Evolutionary conservation across 345 rosid species (phyloP), one percentile per base, ranked within the genome.

Genomic region (Geranium rotundifolium): DNA sequence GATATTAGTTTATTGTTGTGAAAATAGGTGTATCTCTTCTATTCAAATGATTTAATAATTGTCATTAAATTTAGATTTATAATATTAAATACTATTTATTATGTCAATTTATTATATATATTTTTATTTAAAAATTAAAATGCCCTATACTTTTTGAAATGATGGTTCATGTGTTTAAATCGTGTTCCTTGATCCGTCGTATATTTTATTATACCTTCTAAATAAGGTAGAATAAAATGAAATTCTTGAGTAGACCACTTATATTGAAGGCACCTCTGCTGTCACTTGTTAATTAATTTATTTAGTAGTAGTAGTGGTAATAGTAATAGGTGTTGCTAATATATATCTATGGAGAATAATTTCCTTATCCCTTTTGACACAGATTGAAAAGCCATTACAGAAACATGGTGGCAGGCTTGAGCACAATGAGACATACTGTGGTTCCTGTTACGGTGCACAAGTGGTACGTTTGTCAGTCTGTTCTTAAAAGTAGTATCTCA

Each of bases 361-460:
- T 41, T 66, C 62, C 61, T 61, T 16, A 23, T 58, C 70, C 55
- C 20, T 69, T 56, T 76, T 76, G 58, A 55, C 63, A 67, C 81
- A 88, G 97, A 81, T 90, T 75, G 99, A 90, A 55, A 90, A 85
- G 29, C 92, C 99, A 61, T 73, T 93, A 70, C 97, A 93, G 77
- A 84, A 77, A 76, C 99, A 93, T 78, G 97, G 97, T 73, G 97
- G 97, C 54, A 81, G 99, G 84, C 86, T 93, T 62, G 96, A 78
- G 80, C 97, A 90, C 76, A 95, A 95, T 59, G 95, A 90, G 72
- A 95, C 95, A 20, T 95, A 86, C 60, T 88, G 99, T 67, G 95
- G 97, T 61, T 95, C 97, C 56, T 95, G 96, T 69, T 88, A 80
- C 75, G 97, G 99, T 63, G 89, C 96, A 49, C 93, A 95, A 80